A percentile compares a stretch with the other conserved stretches of the same genome.
Evolutionary conservation across 192 early-diverging fungal genomes (phyloP).

Genomic region (Jimgerdemannia flammicorona): DNA sequence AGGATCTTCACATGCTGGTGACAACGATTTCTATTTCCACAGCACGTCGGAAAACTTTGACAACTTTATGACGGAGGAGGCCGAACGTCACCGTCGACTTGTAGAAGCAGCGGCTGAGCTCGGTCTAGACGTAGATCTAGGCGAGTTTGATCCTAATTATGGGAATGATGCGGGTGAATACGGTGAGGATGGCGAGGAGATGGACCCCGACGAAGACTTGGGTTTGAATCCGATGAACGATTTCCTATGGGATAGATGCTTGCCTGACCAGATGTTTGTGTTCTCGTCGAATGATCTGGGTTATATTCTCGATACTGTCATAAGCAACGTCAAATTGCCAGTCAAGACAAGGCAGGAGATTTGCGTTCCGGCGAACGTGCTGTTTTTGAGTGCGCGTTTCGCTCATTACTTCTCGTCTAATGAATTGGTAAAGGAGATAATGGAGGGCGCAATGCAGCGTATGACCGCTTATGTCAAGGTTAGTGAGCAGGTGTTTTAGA

Average conservation of each 20-base stretch:
- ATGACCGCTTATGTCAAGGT: constrained; percentile 58
- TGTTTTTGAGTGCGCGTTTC: constrained; percentile 87
- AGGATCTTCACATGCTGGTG: constrained; percentile 1
- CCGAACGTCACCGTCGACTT: constrained; percentile 35
- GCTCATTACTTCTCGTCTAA: constrained; percentile 74
- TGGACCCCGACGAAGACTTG: constrained; percentile 14
- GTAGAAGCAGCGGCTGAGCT: constrained; percentile 41
- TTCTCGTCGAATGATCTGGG: constrained; percentile 71
- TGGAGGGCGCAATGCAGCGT: constrained; percentile 50
- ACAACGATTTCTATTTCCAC: constrained; percentile 28
- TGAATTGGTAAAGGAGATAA: constrained; percentile 70
- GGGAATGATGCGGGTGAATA: background rate
- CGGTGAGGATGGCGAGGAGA: constrained; percentile 32
- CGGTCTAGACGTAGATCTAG: constrained; percentile 36
- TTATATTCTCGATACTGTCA: constrained; percentile 67
- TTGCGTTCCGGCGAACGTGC: constrained; percentile 77
- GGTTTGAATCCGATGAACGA: constrained; percentile 14
- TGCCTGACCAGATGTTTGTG: constrained; percentile 95
- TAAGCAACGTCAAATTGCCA: constrained; percentile 61
- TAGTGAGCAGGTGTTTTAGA: background rate
- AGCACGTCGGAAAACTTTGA: constrained; percentile 35
- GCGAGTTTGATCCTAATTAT: constrained; percentile 2
- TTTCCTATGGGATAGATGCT: constrained; percentile 80
- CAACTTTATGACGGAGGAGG: constrained; percentile 37
- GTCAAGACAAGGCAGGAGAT: constrained; percentile 56